Percentiles rank a stretch among this genome's conserved stretches.
Conservation (phyloP, 306 rosid genomes). For the Rubus idaeus region DNA sequence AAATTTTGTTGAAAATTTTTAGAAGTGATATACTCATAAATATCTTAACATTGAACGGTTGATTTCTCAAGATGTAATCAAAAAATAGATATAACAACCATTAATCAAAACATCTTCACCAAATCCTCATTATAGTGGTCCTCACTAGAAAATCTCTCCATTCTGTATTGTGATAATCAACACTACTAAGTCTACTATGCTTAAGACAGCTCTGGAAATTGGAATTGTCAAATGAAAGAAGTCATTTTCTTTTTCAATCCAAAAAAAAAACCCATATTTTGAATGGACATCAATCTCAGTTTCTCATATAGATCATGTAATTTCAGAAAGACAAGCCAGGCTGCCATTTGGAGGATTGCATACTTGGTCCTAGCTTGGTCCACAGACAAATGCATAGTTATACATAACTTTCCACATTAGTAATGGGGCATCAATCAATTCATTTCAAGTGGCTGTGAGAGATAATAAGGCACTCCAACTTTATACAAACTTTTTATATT, state of each 20-base stretch:
- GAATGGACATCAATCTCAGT: neutral
- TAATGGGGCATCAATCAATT: neutral
- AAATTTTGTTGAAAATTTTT: no score
- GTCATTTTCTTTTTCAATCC: neutral
- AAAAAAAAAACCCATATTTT: neutral
- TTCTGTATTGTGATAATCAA: neutral
- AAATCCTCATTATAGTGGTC: no score
- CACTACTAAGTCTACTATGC: neutral
- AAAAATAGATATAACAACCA: no score
- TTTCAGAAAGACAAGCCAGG: neutral
- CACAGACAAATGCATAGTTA: neutral
- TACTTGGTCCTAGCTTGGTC: neutral
- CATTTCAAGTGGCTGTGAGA: neutral
- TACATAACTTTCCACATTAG: neutral
- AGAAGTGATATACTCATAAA: no score
- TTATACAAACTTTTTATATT: neutral
- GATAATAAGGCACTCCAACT: neutral
- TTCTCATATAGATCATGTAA: neutral
- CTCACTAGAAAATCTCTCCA: no score
- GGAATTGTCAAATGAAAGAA: neutral
- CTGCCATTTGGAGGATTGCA: neutral
- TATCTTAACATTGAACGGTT: no score
- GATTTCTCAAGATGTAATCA: no score
- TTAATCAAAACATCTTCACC: no score
- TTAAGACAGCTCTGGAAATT: neutral